Conservation (phyloP, 2,329 filamentous ascomycete species). For the Emmonsiellopsis sp. region DNA sequence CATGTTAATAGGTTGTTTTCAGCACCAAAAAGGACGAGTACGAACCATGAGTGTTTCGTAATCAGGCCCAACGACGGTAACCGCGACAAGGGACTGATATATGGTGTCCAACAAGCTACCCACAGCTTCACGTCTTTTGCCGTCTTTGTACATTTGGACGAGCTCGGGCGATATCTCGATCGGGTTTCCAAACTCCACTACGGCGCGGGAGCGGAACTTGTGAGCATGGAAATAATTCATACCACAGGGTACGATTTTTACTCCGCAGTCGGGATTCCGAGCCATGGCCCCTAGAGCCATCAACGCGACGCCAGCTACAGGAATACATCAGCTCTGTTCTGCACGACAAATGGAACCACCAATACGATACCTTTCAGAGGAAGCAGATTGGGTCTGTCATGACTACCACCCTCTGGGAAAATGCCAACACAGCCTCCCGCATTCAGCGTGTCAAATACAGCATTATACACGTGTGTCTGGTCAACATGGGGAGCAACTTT, state of each 20-base stretch:
- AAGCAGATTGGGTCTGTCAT: constrained; percentile 83
- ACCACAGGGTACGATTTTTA: constrained; percentile 92
- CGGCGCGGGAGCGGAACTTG: constrained; percentile 92
- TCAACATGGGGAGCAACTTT: constrained; percentile 89
- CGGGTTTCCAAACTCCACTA: constrained; percentile 88
- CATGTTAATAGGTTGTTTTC: constrained; percentile 21
- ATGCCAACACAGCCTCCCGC: constrained; percentile 87
- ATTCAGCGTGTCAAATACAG: constrained; percentile 76
- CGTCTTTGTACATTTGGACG: constrained; percentile 74
- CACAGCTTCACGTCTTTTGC: constrained; percentile 78
- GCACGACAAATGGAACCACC: not conserved
- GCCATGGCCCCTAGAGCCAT: constrained; percentile 91
- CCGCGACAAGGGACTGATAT: constrained; percentile 72
- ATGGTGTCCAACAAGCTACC: constrained; percentile 77
- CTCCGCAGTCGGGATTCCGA: constrained; percentile 72
- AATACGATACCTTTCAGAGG: constrained; percentile 61
- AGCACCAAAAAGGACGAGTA: constrained; percentile 3
- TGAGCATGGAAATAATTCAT: constrained; percentile 99
- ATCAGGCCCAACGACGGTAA: constrained; percentile 86
- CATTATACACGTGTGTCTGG: constrained; percentile 86
- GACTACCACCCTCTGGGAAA: constrained; percentile 93
- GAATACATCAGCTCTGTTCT: constrained; percentile 13
- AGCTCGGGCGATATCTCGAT: constrained; percentile 76
- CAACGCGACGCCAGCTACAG: constrained; percentile 77
- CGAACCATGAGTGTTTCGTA: constrained; percentile 86